phyloP scores from a whole-genome alignment of 108 stramenopile species.

The Chaetoceros muelleri region DNA sequence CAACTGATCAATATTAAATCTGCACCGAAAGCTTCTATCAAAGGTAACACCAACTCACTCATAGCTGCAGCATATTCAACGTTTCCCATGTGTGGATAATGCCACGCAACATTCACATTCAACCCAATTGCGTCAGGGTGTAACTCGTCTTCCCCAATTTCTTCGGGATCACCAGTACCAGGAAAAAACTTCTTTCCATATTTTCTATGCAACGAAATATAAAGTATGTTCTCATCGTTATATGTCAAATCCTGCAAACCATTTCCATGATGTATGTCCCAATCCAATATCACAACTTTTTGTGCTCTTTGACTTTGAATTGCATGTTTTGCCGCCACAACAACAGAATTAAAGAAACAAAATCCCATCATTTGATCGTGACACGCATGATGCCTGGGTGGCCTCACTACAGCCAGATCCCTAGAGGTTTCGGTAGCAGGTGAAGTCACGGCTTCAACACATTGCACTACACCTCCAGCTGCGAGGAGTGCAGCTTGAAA shows the following conservation, averaged over 20 bases:
- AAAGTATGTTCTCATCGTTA: conserved; percentile 30
- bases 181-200: conserved; percentile 30
- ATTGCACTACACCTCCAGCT: conserved; percentile 13
- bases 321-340: conserved; percentile 19
- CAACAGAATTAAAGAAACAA: conserved; percentile 52
- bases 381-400: conserved; percentile 21
- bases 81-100: conserved; percentile 21
- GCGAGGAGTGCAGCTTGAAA: conserved; percentile 19
- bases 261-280: conserved; percentile 53
- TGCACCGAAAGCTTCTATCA: conserved; percentile 19
- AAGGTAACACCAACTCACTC: conserved; percentile 24
- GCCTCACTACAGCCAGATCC: conserved; percentile 16
- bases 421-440: neutral
- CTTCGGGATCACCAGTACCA: conserved; percentile 28
- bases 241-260: conserved; percentile 41
- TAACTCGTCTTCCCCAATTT: conserved; percentile 19
- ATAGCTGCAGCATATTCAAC: conserved; percentile 32
- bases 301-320: conserved; percentile 9
- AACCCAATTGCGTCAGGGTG: conserved; percentile 12
- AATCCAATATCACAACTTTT: conserved; percentile 33
- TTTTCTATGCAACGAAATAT: conserved; percentile 36
- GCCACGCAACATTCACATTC: conserved; percentile 38
- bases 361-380: conserved; percentile 25
- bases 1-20: conserved; percentile 35
- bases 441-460: conserved; percentile 9